A percentile compares a stretch with the other conserved stretches of the same genome.
These are phyloP conservation scores for Clitopilus hobsonii DNA, from an alignment of 768 basidiomycete species.

Conservation along the genomic window DNA sequence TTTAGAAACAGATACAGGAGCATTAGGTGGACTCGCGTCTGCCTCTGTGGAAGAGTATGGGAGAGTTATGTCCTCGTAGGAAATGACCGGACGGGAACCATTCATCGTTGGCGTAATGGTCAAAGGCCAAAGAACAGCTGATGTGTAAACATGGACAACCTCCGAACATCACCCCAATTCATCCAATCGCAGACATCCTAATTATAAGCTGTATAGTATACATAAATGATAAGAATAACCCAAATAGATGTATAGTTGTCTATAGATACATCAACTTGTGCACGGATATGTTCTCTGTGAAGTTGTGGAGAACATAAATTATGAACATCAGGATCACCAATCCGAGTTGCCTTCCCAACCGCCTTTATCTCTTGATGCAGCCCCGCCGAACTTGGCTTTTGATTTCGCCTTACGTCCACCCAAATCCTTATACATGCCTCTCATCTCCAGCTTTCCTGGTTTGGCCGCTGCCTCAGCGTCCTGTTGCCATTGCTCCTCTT, in stretches of 20 bases:
- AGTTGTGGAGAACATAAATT: too few species aligned
- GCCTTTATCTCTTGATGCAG: slow-evolving; percentile 67
- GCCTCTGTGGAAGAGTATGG: slow-evolving; percentile 28
- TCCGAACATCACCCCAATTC: too few species aligned
- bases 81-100: slow-evolving; percentile 39
- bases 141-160: too few species aligned
- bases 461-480: slow-evolving; percentile 46
- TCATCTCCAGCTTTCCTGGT: slow-evolving; percentile 81
- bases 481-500: slow-evolving; percentile 70
- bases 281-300: not conserved
- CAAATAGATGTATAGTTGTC: not conserved
- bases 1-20: slow-evolving; percentile 40
- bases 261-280: not conserved
- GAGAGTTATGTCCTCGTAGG: slow-evolving; percentile 61
- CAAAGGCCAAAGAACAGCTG: too few species aligned
- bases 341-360: slow-evolving; percentile 53
- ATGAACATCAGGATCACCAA: slow-evolving; percentile 13
- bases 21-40: slow-evolving; percentile 9
- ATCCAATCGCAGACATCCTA: not conserved
- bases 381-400: slow-evolving; percentile 72
- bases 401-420: slow-evolving; percentile 75
- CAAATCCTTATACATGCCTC: slow-evolving; percentile 87
- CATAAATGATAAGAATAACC: not conserved
- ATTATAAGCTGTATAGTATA: not conserved
- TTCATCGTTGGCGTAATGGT: not conserved